Percentiles rank a stretch among this genome's conserved stretches.
phyloP scores from a whole-genome alignment of 257 asterid genomes.

The Nicotiana tabacum region DNA sequence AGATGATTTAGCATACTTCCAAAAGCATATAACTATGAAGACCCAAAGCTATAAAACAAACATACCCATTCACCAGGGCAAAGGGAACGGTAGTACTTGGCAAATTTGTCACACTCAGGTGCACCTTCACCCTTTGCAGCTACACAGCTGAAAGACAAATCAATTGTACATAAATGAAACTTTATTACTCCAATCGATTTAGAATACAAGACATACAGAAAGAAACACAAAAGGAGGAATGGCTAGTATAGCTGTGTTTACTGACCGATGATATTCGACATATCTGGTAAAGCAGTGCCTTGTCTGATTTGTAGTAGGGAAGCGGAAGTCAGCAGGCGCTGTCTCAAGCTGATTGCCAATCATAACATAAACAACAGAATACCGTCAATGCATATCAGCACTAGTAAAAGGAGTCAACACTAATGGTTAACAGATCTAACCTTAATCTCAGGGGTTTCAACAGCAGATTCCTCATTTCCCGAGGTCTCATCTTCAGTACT shows the following conservation, averaged over 20 bases:
- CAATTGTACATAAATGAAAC: not conserved
- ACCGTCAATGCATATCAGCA: not conserved
- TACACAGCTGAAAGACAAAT: constrained; percentile 49
- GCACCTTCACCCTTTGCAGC: constrained; percentile 96
- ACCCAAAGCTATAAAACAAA: not conserved
- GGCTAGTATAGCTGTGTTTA: not conserved
- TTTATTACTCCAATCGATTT: not conserved
- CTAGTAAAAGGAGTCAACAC: not conserved
- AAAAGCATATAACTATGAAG: constrained; percentile 2
- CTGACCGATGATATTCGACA: constrained; percentile 85
- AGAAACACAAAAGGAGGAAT: not conserved
- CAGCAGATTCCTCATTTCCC: constrained; percentile 47
- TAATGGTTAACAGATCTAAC: constrained; percentile 23
- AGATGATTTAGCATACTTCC: not conserved
- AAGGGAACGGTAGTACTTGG: constrained; percentile 86
- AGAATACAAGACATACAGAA: not conserved
- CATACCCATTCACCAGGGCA: constrained; percentile 99
- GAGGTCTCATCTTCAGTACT: constrained; percentile 41
- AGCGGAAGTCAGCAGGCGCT: constrained; percentile 96
- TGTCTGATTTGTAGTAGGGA: constrained; percentile 93
- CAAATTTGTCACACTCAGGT: constrained; percentile 87
- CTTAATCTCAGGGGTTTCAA: constrained; percentile 66
- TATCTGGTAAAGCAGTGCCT: constrained; percentile 97
- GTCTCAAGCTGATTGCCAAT: constrained; percentile 66
- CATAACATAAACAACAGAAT: not conserved